Evolutionary conservation across 192 early-diverging fungal species (phyloP).

Genomic region (Coemansia erecta): DNA sequence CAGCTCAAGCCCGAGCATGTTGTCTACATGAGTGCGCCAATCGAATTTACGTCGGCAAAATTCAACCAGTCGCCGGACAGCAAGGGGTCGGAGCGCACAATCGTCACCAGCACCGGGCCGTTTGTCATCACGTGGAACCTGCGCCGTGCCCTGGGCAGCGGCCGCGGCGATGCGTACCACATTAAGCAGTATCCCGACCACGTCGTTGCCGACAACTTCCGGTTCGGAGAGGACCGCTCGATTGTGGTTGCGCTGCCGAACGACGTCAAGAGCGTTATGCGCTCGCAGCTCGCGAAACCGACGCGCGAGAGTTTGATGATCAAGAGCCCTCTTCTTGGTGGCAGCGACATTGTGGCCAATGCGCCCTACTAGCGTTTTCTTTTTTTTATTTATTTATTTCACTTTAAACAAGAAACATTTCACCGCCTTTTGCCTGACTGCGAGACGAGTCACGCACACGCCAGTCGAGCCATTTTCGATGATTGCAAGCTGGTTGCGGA

Average conservation of each 20-base stretch:
- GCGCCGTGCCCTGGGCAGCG: constrained; percentile 71
- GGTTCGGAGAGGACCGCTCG: constrained; percentile 74
- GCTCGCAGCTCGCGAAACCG: constrained; percentile 62
- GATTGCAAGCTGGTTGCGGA: no score
- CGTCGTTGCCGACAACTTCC: constrained; percentile 91
- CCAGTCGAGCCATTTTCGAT: constrained; percentile 3
- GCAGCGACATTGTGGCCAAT: background rate
- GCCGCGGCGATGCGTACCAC: constrained; percentile 72
- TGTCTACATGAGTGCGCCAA: constrained; percentile 65
- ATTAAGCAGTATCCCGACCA: constrained; percentile 83
- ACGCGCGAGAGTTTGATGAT: constrained; percentile 49
- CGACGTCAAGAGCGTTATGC: constrained; percentile 68
- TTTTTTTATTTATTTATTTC: no score
- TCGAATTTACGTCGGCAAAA: constrained; percentile 81
- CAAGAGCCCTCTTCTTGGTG: background rate
- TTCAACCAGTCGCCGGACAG: constrained; percentile 80
- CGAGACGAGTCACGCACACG: no score
- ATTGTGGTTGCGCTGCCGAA: constrained; percentile 83
- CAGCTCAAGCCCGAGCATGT: constrained; percentile 88
- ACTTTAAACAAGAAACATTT: no score
- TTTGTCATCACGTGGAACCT: constrained; percentile 94
- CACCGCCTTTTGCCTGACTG: no score
- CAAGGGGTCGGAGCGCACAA: constrained; percentile 63
- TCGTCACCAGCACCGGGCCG: constrained; percentile 87
- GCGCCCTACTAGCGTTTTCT: no score